Conservation (phyloP, 257 asterid species). For the Voacanga thouarsii region DNA sequence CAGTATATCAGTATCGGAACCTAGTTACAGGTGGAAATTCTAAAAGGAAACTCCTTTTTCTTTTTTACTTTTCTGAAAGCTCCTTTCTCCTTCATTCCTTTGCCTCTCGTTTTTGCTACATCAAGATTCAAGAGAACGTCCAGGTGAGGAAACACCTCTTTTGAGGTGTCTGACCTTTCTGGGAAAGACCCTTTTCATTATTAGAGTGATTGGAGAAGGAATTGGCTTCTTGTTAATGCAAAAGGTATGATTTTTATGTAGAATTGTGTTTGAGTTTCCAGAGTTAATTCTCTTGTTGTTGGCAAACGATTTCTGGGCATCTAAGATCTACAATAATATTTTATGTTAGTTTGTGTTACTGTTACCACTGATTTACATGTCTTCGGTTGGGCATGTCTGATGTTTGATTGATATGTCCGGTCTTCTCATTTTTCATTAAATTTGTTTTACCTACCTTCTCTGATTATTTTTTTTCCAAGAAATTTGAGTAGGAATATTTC, state of each 20-base stretch:
- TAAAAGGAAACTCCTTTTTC: no score
- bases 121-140: constrained; percentile 18
- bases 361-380: constrained; percentile 7
- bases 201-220: constrained; percentile 9
- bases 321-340: constrained; percentile 42
- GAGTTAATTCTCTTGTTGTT: not conserved
- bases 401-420: constrained; percentile 29
- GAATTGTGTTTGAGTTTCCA: not conserved
- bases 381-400: constrained; percentile 1
- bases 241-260: constrained; percentile 41
- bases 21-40: no score
- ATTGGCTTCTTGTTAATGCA: constrained; percentile 10
- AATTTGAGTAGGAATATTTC: no score
- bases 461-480: constrained; percentile 11
- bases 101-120: constrained; percentile 26
- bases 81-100: constrained; percentile 24
- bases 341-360: constrained; percentile 1
- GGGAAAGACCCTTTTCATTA: constrained; percentile 28
- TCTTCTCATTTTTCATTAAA: constrained; percentile 14
- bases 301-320: constrained; percentile 22
- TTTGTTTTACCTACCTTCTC: constrained; percentile 37
- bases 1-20: no score
- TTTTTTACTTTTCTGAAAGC: no score
- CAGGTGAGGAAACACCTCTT: constrained; percentile 16
- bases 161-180: constrained; percentile 22